phyloP scores from a whole-genome alignment of 805 yeast species.

The Ogataea ramenticola region DNA sequence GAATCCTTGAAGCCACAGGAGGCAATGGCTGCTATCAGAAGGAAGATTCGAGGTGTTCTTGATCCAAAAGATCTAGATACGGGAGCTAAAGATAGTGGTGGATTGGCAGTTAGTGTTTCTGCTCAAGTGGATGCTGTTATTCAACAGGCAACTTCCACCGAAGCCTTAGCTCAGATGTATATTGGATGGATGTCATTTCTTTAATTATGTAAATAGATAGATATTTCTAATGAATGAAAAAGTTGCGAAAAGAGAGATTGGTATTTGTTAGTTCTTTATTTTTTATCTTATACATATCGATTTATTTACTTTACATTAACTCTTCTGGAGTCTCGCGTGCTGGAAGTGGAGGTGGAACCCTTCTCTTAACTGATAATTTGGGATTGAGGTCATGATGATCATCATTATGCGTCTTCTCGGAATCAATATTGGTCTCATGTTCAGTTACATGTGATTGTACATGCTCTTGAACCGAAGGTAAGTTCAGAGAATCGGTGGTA shows the following conservation, averaged over 20 bases:
- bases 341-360: not conserved
- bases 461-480: too few species aligned
- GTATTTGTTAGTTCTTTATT: too few species aligned
- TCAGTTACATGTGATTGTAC: too few species aligned
- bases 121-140: constrained; percentile 91
- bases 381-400: not conserved
- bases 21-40: constrained; percentile 64
- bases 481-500: too few species aligned
- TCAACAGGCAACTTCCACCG: constrained; percentile 69
- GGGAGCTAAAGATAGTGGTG: constrained; percentile 32
- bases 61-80: constrained; percentile 49
- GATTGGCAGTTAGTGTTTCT: constrained; percentile 79
- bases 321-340: not conserved
- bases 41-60: constrained; percentile 77
- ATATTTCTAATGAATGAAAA: too few species aligned
- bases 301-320: too few species aligned
- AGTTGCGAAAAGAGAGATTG: too few species aligned
- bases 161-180: constrained; percentile 77
- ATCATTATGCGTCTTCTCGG: not conserved
- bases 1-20: constrained; percentile 44
- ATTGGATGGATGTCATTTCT: constrained; percentile 87
- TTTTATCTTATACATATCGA: not conserved
- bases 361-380: not conserved
- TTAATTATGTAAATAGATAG: constrained; percentile 17
- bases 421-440: too few species aligned